Evolutionary conservation across 139 green algal genomes (phyloP).

Genomic region (Pleodorina starrii): DNA sequence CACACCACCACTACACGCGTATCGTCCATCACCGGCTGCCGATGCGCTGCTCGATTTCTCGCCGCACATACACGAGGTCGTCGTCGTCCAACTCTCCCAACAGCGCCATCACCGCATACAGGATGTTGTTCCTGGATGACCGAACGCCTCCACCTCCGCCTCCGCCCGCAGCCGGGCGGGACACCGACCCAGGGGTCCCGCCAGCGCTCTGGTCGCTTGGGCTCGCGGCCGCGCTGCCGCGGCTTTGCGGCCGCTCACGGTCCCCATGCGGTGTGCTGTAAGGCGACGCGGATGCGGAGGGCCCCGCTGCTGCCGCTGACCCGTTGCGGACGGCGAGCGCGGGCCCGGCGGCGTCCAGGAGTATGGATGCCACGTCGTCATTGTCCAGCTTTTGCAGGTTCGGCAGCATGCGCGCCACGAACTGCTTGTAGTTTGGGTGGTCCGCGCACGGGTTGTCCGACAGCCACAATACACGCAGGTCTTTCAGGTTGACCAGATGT

Average conservation of each 20-base stretch:
- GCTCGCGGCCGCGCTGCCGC: not conserved
- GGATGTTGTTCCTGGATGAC: slow-evolving; percentile 60
- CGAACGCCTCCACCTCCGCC: slow-evolving; percentile 15
- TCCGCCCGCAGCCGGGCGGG: not conserved
- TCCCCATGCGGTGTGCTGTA: slow-evolving; percentile 7
- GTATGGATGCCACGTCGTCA: slow-evolving; percentile 52
- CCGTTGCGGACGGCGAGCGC: not conserved
- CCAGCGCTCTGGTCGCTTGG: not conserved
- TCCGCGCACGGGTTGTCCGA: slow-evolving; percentile 79
- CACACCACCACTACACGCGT: too few relatives aligned
- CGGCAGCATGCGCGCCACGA: slow-evolving; percentile 52
- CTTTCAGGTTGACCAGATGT: slow-evolving; percentile 57
- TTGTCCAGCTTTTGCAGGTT: slow-evolving; percentile 74
- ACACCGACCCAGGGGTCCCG: not conserved
- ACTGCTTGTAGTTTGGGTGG: slow-evolving; percentile 63
- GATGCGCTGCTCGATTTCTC: slow-evolving; percentile 69
- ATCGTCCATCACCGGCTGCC: not conserved
- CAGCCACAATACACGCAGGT: slow-evolving; percentile 74
- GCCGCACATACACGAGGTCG: slow-evolving; percentile 68
- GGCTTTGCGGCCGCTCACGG: not conserved
- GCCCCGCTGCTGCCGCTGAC: not conserved
- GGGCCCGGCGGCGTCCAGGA: not conserved
- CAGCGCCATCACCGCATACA: slow-evolving; percentile 84
- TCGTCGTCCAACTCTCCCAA: slow-evolving; percentile 73
- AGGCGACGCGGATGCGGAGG: not conserved